Evolutionary conservation across 2,329 filamentous ascomycete species (phyloP).

Genomic region (Colletotrichum kahawae): DNA sequence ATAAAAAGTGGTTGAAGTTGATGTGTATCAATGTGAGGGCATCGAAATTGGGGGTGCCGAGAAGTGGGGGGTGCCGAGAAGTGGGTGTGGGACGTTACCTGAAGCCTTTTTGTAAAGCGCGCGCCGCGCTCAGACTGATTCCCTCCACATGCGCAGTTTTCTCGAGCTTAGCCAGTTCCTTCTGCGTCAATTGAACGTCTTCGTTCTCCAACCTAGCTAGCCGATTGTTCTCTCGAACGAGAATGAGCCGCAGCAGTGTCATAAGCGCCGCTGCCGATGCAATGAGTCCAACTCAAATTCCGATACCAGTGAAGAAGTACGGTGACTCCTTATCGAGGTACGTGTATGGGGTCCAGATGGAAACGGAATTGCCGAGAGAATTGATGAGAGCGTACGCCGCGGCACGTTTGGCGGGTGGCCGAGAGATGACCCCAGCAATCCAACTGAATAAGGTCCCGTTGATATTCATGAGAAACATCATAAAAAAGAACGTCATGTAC

Average conservation of each 20-base stretch:
- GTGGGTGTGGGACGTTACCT: too few species aligned
- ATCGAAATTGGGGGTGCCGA: too few species aligned
- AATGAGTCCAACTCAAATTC: conserved; percentile 42
- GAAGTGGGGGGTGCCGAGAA: too few species aligned
- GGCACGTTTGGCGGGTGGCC: conserved; percentile 59
- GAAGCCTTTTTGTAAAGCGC: conserved; percentile 58
- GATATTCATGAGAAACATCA: conserved; percentile 60
- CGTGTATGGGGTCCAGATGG: conserved; percentile 57
- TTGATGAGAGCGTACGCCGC: conserved; percentile 62
- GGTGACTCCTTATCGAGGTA: conserved; percentile 43
- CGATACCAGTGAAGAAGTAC: conserved; percentile 44
- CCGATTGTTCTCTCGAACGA: conserved; percentile 44
- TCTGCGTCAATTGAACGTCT: conserved; percentile 47
- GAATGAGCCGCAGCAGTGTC: conserved; percentile 42
- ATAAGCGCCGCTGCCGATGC: conserved; percentile 37
- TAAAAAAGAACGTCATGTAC: conserved; percentile 61
- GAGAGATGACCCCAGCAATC: conserved; percentile 55
- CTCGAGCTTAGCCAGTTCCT: conserved; percentile 50
- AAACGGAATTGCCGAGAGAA: conserved; percentile 55
- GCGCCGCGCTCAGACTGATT: conserved; percentile 52
- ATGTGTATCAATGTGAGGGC: too few species aligned
- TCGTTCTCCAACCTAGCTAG: conserved; percentile 55
- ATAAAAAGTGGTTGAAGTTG: too few species aligned
- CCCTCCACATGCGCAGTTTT: conserved; percentile 57
- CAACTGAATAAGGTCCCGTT: conserved; percentile 54